Conservation (phyloP, 768 basidiomycete genomes). For the Hygrocybe punicea region DNA sequence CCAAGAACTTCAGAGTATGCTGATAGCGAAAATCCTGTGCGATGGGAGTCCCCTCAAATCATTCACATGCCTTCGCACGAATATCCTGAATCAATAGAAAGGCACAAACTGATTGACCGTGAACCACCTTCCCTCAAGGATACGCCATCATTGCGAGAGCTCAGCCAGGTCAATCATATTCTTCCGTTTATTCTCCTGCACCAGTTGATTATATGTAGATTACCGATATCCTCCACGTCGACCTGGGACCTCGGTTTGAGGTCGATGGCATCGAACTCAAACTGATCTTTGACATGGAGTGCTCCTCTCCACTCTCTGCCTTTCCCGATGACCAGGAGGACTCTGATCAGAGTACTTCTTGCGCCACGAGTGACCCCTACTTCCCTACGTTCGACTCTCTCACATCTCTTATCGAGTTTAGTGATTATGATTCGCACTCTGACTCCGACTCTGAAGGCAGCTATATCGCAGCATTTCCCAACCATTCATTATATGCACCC, state of each 20-base stretch:
- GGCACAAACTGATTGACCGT: neutral
- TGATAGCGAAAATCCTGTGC: neutral
- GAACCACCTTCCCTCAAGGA: neutral
- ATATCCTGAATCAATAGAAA: neutral
- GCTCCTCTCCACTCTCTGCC: constrained; percentile 11
- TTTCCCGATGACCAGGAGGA: constrained; percentile 11
- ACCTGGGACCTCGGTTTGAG: constrained; percentile 1
- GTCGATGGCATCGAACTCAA: neutral
- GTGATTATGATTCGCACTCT: constrained; percentile 13
- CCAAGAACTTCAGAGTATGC: neutral
- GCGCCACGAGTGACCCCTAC: neutral
- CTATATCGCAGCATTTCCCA: neutral
- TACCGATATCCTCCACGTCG: neutral
- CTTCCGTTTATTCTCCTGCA: neutral
- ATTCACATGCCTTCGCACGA: neutral
- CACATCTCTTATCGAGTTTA: constrained; percentile 1
- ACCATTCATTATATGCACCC: neutral
- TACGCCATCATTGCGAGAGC: neutral
- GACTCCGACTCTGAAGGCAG: constrained; percentile 6
- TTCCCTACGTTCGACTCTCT: constrained; percentile 1
- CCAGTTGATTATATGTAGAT: neutral
- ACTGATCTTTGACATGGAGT: neutral
- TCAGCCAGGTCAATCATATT: neutral
- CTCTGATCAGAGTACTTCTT: constrained; percentile 8
- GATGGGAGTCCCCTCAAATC: neutral